Conservation (phyloP, 2,329 filamentous ascomycete species). For the Cyclaneusma minus region DNA sequence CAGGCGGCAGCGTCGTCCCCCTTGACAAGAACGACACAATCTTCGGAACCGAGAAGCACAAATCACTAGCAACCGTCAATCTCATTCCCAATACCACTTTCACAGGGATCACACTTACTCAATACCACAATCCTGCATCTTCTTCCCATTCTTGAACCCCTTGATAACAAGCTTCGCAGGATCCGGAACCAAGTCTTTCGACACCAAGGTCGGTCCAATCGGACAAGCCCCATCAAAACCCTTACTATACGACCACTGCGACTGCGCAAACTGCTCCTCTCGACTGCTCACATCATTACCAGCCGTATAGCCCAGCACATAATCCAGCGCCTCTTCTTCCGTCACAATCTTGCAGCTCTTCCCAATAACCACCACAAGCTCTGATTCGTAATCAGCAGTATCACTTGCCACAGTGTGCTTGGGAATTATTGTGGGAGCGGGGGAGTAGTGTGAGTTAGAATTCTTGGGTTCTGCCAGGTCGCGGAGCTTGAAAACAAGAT, state of each 20-base stretch:
- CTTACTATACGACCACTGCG: slow-evolving; percentile 34
- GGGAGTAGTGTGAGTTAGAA: too few relatives aligned
- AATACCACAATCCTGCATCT: slow-evolving; percentile 23
- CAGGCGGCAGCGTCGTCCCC: slow-evolving; percentile 27
- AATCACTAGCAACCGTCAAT: slow-evolving; percentile 27
- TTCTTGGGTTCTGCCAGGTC: slow-evolving; percentile 23
- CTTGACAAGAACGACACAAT: slow-evolving; percentile 24
- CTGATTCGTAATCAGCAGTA: slow-evolving; percentile 32
- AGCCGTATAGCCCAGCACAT: slow-evolving; percentile 39
- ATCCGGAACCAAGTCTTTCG: slow-evolving; percentile 24
- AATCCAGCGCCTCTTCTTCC: slow-evolving; percentile 29
- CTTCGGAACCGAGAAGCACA: slow-evolving; percentile 35
- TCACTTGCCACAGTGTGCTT: slow-evolving; percentile 26
- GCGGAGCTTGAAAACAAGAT: slow-evolving; percentile 10
- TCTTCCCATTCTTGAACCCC: slow-evolving; percentile 32
- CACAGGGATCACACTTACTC: slow-evolving; percentile 1
- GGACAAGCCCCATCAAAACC: slow-evolving; percentile 33
- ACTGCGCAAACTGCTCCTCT: slow-evolving; percentile 30
- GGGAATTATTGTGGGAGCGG: slow-evolving; percentile 27
- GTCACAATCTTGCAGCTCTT: slow-evolving; percentile 29
- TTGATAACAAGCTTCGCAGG: slow-evolving; percentile 24
- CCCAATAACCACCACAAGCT: slow-evolving; percentile 33
- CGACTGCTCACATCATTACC: slow-evolving; percentile 39
- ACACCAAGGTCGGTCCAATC: slow-evolving; percentile 34
- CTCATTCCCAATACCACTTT: slow-evolving; percentile 2